Conservation (phyloP, 352 stramenopile species). For the Phytophthora megakarya region DNA sequence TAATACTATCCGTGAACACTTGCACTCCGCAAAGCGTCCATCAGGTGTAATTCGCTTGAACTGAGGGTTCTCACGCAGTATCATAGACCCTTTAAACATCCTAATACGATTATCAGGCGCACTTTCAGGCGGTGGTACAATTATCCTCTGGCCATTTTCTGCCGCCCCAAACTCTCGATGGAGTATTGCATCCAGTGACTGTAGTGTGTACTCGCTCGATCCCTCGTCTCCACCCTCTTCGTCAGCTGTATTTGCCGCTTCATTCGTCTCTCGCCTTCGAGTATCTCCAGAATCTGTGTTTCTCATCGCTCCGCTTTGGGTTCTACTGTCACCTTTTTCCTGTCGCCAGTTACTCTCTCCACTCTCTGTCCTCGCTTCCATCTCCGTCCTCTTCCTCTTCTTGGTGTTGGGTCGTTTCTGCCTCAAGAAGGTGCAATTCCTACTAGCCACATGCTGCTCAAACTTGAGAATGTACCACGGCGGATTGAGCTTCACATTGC, state of each 20-base stretch:
- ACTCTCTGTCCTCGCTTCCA: not conserved
- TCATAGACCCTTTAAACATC: constrained; percentile 40
- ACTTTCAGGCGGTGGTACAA: constrained; percentile 10
- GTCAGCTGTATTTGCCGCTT: not conserved
- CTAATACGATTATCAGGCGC: constrained; percentile 12
- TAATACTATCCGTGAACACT: constrained; percentile 64
- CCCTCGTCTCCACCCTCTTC: constrained; percentile 4
- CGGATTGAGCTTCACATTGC: constrained; percentile 72
- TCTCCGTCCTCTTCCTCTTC: constrained; percentile 25
- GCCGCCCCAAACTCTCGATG: constrained; percentile 34
- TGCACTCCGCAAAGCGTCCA: constrained; percentile 70
- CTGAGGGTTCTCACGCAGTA: constrained; percentile 45
- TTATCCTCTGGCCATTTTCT: constrained; percentile 20
- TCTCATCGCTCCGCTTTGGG: not conserved
- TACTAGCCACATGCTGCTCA: constrained; percentile 83
- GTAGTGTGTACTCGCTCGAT: constrained; percentile 32
- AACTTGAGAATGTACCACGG: constrained; percentile 89
- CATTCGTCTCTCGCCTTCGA: not conserved
- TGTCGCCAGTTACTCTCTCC: not conserved
- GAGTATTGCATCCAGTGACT: constrained; percentile 38
- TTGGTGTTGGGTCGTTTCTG: constrained; percentile 26
- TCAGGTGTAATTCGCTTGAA: constrained; percentile 71
- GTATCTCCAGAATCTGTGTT: not conserved
- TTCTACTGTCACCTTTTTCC: not conserved
- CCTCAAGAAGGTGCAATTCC: constrained; percentile 77